Base-by-base conservation (phyloP, 768 basidiomycete species). In the Flagelloscypha sp. region DNA sequence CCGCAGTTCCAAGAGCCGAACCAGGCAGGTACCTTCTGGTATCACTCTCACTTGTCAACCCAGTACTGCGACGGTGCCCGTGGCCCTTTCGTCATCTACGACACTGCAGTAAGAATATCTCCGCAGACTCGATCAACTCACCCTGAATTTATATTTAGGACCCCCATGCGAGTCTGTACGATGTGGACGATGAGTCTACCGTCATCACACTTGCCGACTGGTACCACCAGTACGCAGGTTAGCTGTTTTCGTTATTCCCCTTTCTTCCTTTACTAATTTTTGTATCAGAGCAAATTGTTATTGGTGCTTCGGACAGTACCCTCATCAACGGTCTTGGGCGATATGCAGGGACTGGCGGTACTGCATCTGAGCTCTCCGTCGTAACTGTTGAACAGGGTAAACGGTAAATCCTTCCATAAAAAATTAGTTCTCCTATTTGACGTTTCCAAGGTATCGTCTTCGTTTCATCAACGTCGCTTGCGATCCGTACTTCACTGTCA, bases 261-360 rank as follows among this genome's bases (percentile, higher is more conserved):
- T n/a, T n/a, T n/a, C n/a, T n/a, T n/a, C n/a, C n/a, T n/a, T n/a
- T n/a, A n/a, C n/a, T n/a, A n/a, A n/a, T n/a, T n/a, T n/a, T n/a
- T n/a, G n/a, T n/a, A n/a, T n/a, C n/a, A n/a, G n/a, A n/a, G n/a
- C n/a, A n/a, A n/a, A n/a, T n/a, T n/a, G n/a, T n/a, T n/a, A n/a
- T n/a, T 9, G 9, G 23, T 24, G 44, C 40, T 3, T 41, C 64
- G 2, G 55, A 58, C 38, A 37, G 62, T 2, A 62, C 62, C 0
- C 44, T 72, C 11, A 68, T 73, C 42, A 73, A 73, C 35, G 72
- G 72, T 2, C 51, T 58, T 8, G 73, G 73, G n/a, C 64, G 70
- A 18, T 66, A 55, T 40, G 13, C 46, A 10, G 59, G 53, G 27
- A 62, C 61, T 2, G 41, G 40, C 4, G 52, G 60, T 0, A 48